Evolutionary conservation across 768 basidiomycete genomes (phyloP), one percentile per base, ranked within the genome.

Genomic region (Tricholoma saponaceum): DNA sequence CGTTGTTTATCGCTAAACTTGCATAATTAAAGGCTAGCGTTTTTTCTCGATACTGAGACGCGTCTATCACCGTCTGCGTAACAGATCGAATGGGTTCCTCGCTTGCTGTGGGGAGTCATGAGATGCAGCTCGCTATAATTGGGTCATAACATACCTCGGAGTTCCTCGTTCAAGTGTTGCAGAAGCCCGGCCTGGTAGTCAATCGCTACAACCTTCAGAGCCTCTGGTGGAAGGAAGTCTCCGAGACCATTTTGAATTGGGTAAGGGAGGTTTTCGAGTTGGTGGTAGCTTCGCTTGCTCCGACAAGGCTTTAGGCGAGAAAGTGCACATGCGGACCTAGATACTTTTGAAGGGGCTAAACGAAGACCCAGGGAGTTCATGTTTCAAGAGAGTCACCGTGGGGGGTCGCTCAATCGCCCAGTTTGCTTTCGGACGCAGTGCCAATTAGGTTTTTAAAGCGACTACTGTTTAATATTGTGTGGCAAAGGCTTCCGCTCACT

Each of bases 1-100:
- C 86, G 71, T 97, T 98, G 75, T 98, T 99, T 60, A 98, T 76
- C 5, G 96, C 92, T 49, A 92, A 82, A 61, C 89, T 89, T 3
- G 95, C 94, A 67, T 95, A 94, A 72, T 91, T 96, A 73, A 95
- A 98, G 23, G 84, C 83, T 53, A 95, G 72, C 1, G 84, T 79
- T 53, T 84, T 73, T 22, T 81, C 75, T 43, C 81, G 82, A 28
- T 83, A 73, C 14, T 74, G 64, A 0, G 92, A 83, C 9, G 89
- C 83, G 33, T 80, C 79, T 30, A 92, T 79, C 23, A 96, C 81
- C 22, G 89, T 89, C 66, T 93, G 85, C 0, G 82, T 80, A 30
- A 95, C 81, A 52, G 76, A 81, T 64, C 76, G 72, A 61, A 77
- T 78, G 62, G 82, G 81, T 57, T 82, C 75, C 2, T 76, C 74